A percentile compares a stretch with the other conserved stretches of the same genome.
Evolutionary conservation across 2,329 filamentous ascomycete species (phyloP).

Genomic region (Pestalotiopsis sp.): DNA sequence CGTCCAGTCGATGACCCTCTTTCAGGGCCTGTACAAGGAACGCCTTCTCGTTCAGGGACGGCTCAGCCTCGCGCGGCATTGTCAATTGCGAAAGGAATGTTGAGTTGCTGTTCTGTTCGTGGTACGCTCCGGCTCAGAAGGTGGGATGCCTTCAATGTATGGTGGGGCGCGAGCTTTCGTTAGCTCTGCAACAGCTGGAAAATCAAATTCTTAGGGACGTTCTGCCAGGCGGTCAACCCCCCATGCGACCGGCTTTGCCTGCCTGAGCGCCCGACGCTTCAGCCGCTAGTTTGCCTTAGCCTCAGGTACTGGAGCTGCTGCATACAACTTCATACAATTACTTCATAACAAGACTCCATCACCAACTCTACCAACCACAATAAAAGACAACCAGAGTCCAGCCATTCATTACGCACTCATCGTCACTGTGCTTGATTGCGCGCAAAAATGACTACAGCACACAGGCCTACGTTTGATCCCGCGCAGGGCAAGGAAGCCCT

Average conservation of each 20-base stretch:
- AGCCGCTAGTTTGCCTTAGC: neutral
- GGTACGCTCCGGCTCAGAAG: conserved; percentile 21
- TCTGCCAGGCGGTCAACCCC: conserved; percentile 54
- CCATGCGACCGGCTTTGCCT: conserved; percentile 18
- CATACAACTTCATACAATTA: neutral
- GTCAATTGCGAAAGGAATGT: conserved; percentile 27
- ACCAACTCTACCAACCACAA: conserved; percentile 10
- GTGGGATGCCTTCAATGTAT: conserved; percentile 17
- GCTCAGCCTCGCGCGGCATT: conserved; percentile 93
- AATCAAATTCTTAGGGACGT: conserved; percentile 27
- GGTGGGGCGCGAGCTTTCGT: conserved; percentile 22
- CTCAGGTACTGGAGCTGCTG: neutral
- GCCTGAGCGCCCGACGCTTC: conserved; percentile 7
- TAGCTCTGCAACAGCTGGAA: conserved; percentile 17
- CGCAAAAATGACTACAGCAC: conserved; percentile 63
- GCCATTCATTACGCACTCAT: neutral
- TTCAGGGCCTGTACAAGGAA: conserved; percentile 85
- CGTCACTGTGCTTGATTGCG: neutral
- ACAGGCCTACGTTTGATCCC: conserved; percentile 94
- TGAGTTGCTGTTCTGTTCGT: conserved; percentile 16
- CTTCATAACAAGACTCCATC: neutral
- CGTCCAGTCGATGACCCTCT: conserved; percentile 82
- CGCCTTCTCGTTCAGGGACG: conserved; percentile 83
- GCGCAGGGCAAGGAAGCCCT: conserved; percentile 94
- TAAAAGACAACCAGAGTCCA: neutral